Base-by-base conservation (phyloP, 192 early-diverging fungal species). In the Allomyces javanicus region DNA sequence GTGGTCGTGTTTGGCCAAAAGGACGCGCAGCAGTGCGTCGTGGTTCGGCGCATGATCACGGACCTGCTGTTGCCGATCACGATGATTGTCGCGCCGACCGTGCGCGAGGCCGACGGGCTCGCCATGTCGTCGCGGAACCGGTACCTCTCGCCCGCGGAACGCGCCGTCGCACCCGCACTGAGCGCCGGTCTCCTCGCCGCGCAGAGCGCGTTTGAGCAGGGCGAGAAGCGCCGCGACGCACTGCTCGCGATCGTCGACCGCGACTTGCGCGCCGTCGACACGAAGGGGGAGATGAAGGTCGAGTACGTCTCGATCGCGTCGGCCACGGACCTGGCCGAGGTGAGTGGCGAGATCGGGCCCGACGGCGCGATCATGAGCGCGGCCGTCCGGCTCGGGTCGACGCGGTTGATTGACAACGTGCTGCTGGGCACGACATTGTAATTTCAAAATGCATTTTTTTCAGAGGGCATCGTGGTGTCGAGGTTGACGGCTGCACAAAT, bases 1-100 rank as follows among this genome's bases (percentile, higher is more conserved):
- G 65, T 77, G 23, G 89, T 88, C 12, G 91, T 79, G 67, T 99
- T 99, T 76, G 96, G 96, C 0, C 94, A 99, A 73, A 99, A 99
- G 74, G 96, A 99, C 70, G 86, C 83, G 4, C 96, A 99, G 77
- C 96, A 99, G 73, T 93, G 89, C 68, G 82, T 85, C 21, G 86
- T 89, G 17, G 66, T 94, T 24, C 70, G 82, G 1, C 75, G 76
- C 33, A 85, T 96, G 86, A 85, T 91, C n/a, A 72, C 80, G 1
- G 96, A 99, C 74, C 75, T 99, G 62, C 77, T 86, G 64, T 82
- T 96, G 63, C 89, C 89, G 21, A 77, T 88, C 9, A 68, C 77
- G 40, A 71, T 99, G 65, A 78, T 83, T 45, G 79, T 92, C 24
- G 82, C 80, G 12, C 78, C 81, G 11, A 99, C 91, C 1, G 71